Conservation (phyloP, 1,284 basidiomycete species). For the Schizophyllum amplum region DNA sequence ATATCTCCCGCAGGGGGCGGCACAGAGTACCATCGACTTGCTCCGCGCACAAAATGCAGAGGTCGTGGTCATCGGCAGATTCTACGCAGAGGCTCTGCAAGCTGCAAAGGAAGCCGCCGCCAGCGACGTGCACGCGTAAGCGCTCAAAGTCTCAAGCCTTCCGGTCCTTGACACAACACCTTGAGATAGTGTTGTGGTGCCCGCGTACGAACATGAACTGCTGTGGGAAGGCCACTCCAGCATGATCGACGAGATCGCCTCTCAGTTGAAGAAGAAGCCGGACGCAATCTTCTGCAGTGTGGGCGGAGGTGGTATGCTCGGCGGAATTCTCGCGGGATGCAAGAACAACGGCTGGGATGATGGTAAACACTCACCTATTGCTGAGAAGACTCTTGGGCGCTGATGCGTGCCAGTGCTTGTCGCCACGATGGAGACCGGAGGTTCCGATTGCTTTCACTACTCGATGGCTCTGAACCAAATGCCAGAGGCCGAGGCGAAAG, state of each 20-base stretch:
- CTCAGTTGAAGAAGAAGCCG: constrained; percentile 47
- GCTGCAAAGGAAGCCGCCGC: constrained; percentile 38
- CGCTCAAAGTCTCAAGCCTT: constrained; percentile 4
- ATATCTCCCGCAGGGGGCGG: constrained; percentile 49
- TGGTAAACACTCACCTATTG: constrained; percentile 27
- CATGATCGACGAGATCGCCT: constrained; percentile 54
- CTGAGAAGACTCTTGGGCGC: constrained; percentile 4
- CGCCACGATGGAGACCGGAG: constrained; percentile 58
- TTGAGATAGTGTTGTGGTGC: constrained; percentile 46
- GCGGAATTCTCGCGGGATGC: constrained; percentile 61
- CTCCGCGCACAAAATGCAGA: constrained; percentile 46
- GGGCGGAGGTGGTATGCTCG: constrained; percentile 64
- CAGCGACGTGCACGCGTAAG: constrained; percentile 45
- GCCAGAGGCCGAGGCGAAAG: constrained; percentile 13
- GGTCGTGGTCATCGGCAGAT: constrained; percentile 43
- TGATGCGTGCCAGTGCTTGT: constrained; percentile 43
- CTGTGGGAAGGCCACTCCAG: constrained; percentile 70
- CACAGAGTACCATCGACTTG: constrained; percentile 37
- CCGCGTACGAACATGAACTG: constrained; percentile 58
- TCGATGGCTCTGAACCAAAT: constrained; percentile 50
- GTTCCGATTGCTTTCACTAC: constrained; percentile 66
- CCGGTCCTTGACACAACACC: not conserved
- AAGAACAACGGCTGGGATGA: constrained; percentile 53
- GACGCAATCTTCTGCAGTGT: constrained; percentile 71
- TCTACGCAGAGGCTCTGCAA: constrained; percentile 48